Evolutionary conservation across 1,139 yeast species (phyloP), one percentile per base, ranked within the genome.

Genomic region (Debaryomyces coudertii): DNA sequence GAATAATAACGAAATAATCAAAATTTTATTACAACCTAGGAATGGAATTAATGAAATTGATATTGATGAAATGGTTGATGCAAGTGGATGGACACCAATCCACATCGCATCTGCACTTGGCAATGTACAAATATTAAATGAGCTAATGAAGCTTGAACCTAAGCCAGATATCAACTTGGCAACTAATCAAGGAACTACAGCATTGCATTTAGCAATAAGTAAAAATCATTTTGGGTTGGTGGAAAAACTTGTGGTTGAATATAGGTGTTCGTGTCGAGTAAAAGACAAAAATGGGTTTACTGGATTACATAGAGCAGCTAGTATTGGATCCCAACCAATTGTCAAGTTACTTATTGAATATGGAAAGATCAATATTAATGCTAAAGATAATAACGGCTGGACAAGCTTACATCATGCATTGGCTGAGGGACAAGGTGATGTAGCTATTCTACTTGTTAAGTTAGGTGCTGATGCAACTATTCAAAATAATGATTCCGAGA

Each of bases 401-500:
- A 87, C 96, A 0, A 83, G 96, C 0, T 64, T 92, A 53, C 96
- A 90, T 63, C 96, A 90, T 63, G 97, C 98, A 0, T 68, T 87
- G 45, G 93, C 97, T 0, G 99, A 92, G 62, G 97, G 97, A 0
- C 85, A 86, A 59, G 92, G 85, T 2, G 97, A 89, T 48, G 80
- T 82, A 7, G 96, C 88, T 0, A 75, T 82, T 2, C 58, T 71
- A 35, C 68, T 92, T 42, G 81, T 84, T 5, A 73, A 76, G 39
- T 69, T 75, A 24, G 95, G 95, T 0, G 97, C 96, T 0, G 90
- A 87, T 56, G 69, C 73, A 2, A 61, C 64, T 2, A 51, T 75
- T 5, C 71, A 65, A 40, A 82, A 79, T 53, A 53, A 59, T 2
- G 85, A 83, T 9, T 90, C 84, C 2, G 67, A 76, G 46, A 76